Percentiles rank a stretch among this genome's conserved stretches.
Conservation (phyloP, 1,284 basidiomycete species). For the Leccinum insolens region DNA sequence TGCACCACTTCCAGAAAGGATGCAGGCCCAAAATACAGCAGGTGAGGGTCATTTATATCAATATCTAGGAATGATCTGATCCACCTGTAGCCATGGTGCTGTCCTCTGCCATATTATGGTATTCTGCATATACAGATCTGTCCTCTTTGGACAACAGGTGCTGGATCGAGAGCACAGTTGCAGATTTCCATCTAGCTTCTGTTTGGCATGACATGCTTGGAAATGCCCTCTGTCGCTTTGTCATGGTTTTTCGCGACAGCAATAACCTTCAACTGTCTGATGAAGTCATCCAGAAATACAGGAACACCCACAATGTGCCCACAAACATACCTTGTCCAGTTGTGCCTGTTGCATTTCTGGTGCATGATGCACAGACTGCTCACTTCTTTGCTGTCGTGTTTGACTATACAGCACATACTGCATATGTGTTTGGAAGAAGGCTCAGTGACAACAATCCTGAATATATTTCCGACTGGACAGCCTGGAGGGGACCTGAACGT, state of each 20-base stretch:
- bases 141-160: neutral
- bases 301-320: neutral
- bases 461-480: slow-evolving; percentile 7
- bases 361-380: neutral
- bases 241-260: neutral
- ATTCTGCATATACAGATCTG: neutral
- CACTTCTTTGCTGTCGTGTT: slow-evolving; percentile 16
- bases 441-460: neutral
- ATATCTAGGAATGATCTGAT: too few species aligned
- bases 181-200: slow-evolving; percentile 6
- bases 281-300: neutral
- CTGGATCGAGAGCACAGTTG: slow-evolving; percentile 4
- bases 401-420: slow-evolving; percentile 2
- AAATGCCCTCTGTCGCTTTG: neutral
- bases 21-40: neutral
- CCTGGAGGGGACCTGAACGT: slow-evolving; percentile 3
- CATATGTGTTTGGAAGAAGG: slow-evolving; percentile 8
- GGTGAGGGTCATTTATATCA: neutral
- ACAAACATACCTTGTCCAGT: neutral
- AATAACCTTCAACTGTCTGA: neutral
- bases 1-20: neutral
- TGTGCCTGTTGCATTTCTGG: neutral
- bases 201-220: slow-evolving; percentile 2
- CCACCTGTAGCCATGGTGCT: too few species aligned
- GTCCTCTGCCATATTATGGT: too few species aligned